Percentiles rank a stretch among this genome's conserved stretches.
Conservation (phyloP, 257 asterid genomes). For the Linderniella brevidens region DNA sequence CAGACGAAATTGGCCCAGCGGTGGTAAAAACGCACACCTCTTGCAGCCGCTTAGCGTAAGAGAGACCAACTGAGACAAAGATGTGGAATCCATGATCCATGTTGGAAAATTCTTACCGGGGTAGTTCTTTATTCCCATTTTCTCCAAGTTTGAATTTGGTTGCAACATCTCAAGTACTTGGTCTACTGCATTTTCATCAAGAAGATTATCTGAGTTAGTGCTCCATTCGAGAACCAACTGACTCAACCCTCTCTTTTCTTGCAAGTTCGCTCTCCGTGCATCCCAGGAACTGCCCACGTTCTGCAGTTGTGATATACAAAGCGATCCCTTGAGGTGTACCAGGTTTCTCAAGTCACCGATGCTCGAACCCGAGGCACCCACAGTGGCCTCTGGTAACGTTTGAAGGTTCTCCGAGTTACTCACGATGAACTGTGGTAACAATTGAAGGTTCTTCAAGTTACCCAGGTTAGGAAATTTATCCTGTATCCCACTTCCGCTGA, state of each 20-base stretch:
- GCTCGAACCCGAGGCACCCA: slow-evolving; percentile 16
- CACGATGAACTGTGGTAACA: slow-evolving; percentile 20
- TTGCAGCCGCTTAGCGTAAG: slow-evolving; percentile 23
- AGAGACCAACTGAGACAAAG: slow-evolving; percentile 15
- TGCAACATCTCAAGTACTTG: slow-evolving; percentile 28
- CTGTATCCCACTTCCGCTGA: slow-evolving; percentile 24
- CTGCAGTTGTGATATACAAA: slow-evolving; percentile 21
- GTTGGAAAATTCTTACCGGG: slow-evolving; percentile 21
- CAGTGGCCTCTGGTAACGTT: slow-evolving; percentile 17
- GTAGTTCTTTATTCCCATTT: slow-evolving; percentile 16
- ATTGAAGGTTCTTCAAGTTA: slow-evolving; percentile 21
- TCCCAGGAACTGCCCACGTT: slow-evolving; percentile 26
- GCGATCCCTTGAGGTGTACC: slow-evolving; percentile 25
- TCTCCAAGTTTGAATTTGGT: slow-evolving; percentile 25
- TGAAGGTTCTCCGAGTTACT: slow-evolving; percentile 15
- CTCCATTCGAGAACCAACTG: slow-evolving; percentile 24
- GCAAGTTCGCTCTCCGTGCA: slow-evolving; percentile 27
- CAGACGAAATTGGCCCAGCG: slow-evolving; percentile 24
- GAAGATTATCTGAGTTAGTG: slow-evolving; percentile 13
- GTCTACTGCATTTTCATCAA: slow-evolving; percentile 15
- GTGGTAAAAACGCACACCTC: slow-evolving; percentile 24
- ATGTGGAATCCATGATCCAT: slow-evolving; percentile 27
- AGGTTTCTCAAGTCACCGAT: slow-evolving; percentile 24
- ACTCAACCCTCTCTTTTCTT: slow-evolving; percentile 15
- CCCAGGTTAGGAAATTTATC: slow-evolving; percentile 19